phyloP scores from a whole-genome alignment of 768 basidiomycete species.

The Glaciozyma martinii region DNA sequence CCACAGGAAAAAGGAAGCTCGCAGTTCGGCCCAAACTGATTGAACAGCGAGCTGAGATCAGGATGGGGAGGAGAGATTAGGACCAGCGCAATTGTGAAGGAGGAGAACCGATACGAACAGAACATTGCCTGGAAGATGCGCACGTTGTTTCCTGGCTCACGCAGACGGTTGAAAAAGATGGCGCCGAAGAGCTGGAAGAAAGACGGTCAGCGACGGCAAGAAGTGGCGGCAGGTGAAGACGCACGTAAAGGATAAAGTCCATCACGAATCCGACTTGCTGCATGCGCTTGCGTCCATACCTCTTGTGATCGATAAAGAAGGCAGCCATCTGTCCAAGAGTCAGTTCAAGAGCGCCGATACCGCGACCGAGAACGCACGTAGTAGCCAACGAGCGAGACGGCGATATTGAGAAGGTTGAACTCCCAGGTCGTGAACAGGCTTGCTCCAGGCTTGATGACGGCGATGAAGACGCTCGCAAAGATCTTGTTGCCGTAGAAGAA shows the following conservation, averaged over 20 bases:
- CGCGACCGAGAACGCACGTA: constrained; percentile 32
- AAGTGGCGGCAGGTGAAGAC: background rate
- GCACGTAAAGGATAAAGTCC: constrained; percentile 37
- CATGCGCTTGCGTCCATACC: constrained; percentile 37
- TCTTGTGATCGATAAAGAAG: constrained; percentile 43
- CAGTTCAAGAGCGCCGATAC: no score
- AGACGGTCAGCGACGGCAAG: background rate
- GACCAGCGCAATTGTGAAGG: background rate
- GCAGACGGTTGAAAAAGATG: constrained; percentile 38
- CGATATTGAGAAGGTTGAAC: constrained; percentile 43
- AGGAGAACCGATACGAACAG: constrained; percentile 10
- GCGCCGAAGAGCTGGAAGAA: constrained; percentile 37
- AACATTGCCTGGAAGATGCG: constrained; percentile 42
- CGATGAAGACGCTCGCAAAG: constrained; percentile 42
- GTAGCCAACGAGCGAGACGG: constrained; percentile 41
- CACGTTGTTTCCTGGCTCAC: constrained; percentile 36
- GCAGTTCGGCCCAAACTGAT: constrained; percentile 39
- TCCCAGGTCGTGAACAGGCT: constrained; percentile 41
- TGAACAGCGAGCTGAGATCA: constrained; percentile 41
- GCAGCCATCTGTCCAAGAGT: constrained; percentile 32
- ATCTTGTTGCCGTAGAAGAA: constrained; percentile 40
- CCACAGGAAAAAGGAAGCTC: no score
- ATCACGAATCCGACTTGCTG: constrained; percentile 39
- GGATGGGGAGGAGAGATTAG: constrained; percentile 14
- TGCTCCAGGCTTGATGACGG: constrained; percentile 40